A percentile compares a stretch with the other conserved stretches of the same genome.
Conservation (phyloP, 2,329 filamentous ascomycete genomes). For the Colletotrichum noveboracense region DNA sequence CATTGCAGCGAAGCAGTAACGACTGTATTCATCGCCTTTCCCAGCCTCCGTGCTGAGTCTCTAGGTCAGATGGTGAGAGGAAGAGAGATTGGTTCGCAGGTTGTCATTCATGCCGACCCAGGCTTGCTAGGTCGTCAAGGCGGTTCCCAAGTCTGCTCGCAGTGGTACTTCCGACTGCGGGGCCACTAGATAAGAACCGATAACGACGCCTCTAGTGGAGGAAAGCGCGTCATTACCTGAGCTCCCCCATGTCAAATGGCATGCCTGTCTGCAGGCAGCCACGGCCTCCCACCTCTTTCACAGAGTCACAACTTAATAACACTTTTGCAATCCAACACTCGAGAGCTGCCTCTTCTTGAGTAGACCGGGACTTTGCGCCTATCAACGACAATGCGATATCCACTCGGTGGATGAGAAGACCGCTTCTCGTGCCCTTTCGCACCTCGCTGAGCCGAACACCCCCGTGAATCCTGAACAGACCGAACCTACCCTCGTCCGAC, state of each 20-base stretch:
- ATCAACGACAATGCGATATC: constrained; percentile 4
- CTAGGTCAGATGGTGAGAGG: neutral
- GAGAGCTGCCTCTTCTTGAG: neutral
- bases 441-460: neutral
- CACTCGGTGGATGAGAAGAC: constrained; percentile 16
- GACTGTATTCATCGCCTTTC: neutral
- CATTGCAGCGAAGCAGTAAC: constrained; percentile 34
- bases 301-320: neutral
- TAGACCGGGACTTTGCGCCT: neutral
- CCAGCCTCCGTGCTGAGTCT: neutral
- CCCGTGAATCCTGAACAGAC: constrained; percentile 9
- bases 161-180: neutral
- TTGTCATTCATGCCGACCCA: neutral
- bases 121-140: neutral
- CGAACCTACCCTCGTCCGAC: neutral
- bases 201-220: constrained; percentile 1
- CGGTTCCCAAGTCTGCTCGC: neutral
- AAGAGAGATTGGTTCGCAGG: neutral
- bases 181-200: constrained; percentile 15
- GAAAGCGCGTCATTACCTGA: constrained; percentile 19
- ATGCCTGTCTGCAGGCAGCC: neutral
- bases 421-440: constrained; percentile 8
- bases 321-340: neutral
- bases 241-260: neutral
- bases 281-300: neutral